Evolutionary conservation across 768 basidiomycete species (phyloP).

Genomic region (Dendrothele bispora): DNA sequence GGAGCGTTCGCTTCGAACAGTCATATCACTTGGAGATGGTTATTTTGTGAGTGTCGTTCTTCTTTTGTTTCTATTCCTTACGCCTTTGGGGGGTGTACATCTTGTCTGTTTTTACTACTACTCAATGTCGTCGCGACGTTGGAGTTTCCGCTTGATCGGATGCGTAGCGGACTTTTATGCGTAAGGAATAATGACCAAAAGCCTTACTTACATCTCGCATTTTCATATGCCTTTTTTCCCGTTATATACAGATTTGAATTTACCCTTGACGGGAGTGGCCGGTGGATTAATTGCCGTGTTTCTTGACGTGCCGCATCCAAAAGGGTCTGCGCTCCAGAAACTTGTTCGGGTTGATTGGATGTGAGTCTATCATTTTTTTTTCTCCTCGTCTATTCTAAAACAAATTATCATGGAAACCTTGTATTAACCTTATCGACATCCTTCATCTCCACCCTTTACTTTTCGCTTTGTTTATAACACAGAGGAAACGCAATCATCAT

Average conservation of each 20-base stretch:
- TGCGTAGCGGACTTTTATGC: too few relatives aligned
- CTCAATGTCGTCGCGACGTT: too few relatives aligned
- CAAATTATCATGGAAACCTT: too few relatives aligned
- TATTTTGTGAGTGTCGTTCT: conserved; percentile 29
- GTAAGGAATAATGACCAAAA: too few relatives aligned
- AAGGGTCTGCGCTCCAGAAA: conserved; percentile 30
- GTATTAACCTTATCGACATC: too few relatives aligned
- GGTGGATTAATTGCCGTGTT: conserved; percentile 25
- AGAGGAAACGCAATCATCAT: conserved; percentile 38
- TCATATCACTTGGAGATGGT: conserved; percentile 41
- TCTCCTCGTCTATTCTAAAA: not conserved
- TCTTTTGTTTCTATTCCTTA: not conserved
- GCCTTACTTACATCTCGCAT: too few relatives aligned
- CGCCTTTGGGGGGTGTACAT: too few relatives aligned
- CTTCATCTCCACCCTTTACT: too few relatives aligned
- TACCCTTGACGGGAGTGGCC: conserved; percentile 31
- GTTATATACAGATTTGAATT: conserved; percentile 39
- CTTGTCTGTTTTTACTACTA: too few relatives aligned
- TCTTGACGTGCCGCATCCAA: conserved; percentile 32
- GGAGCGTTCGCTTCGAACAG: conserved; percentile 30
- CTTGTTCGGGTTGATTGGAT: conserved; percentile 37
- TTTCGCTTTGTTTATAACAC: not conserved
- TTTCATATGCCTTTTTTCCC: too few relatives aligned
- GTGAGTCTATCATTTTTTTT: conserved; percentile 18
- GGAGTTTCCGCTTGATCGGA: too few relatives aligned